Evolutionary conservation across 176 grass and related monocot genomes (phyloP).

Genomic region (Carex scoparia): DNA sequence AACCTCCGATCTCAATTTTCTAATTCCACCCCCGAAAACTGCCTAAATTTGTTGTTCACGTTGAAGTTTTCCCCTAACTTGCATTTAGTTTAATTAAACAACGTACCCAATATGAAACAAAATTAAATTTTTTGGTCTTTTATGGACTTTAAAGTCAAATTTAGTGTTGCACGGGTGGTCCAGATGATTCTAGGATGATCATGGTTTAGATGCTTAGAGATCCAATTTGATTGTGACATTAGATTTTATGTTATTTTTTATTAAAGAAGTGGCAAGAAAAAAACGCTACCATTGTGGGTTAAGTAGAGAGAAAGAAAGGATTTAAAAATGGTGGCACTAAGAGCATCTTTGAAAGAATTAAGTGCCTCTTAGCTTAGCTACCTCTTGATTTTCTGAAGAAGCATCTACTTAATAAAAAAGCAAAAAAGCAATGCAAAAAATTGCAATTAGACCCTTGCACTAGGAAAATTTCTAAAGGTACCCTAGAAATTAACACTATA

Average conservation of each 20-base stretch:
- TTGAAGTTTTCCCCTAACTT: no score
- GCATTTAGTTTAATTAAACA: not conserved
- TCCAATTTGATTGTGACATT: conserved; percentile 52
- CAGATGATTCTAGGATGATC: conserved; percentile 51
- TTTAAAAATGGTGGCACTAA: conserved; percentile 43
- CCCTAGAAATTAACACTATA: conserved; percentile 2
- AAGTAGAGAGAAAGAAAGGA: conserved; percentile 46
- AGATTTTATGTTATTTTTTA: not conserved
- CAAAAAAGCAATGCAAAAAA: conserved; percentile 26
- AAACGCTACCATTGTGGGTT: conserved; percentile 32
- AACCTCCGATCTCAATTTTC: no score
- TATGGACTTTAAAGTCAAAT: conserved; percentile 37
- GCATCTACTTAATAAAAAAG: conserved; percentile 25
- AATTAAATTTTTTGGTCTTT: conserved; percentile 35
- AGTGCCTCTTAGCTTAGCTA: conserved; percentile 33
- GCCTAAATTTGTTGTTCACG: no score
- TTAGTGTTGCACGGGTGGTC: conserved; percentile 36
- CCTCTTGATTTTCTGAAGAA: conserved; percentile 47
- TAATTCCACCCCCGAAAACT: no score
- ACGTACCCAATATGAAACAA: not conserved
- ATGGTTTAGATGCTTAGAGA: conserved; percentile 59
- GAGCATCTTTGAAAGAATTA: conserved; percentile 40
- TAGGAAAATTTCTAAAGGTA: conserved; percentile 14
- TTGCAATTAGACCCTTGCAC: conserved; percentile 29
- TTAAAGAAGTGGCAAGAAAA: not conserved